phyloP scores from a whole-genome alignment of 2,329 filamentous ascomycete genomes.

The Zalaria obscura region DNA sequence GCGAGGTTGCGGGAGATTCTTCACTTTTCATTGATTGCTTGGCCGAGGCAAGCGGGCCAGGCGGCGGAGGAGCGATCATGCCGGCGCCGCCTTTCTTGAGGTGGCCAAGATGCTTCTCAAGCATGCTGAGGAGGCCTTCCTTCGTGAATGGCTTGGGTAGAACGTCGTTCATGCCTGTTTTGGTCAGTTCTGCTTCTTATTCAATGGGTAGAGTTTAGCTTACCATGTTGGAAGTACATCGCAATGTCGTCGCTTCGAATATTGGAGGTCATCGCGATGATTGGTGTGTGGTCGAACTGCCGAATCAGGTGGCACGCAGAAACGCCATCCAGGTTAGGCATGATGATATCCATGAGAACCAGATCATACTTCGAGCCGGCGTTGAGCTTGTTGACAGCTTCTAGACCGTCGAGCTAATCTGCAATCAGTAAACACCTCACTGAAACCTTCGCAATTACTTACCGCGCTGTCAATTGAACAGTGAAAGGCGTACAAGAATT shows the following conservation, averaged over 20 bases:
- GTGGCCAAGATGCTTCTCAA: conserved; percentile 79
- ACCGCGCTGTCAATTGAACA: conserved; percentile 50
- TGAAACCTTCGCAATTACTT: conserved; percentile 18
- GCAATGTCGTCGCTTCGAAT: conserved; percentile 93
- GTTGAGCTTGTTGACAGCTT: conserved; percentile 79
- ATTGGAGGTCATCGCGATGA: conserved; percentile 98
- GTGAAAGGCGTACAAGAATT: conserved; percentile 51
- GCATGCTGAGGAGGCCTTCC: conserved; percentile 61
- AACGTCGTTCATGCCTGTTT: conserved; percentile 86
- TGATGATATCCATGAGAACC: conserved; percentile 56
- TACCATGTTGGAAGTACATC: conserved; percentile 94
- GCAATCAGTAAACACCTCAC: conserved; percentile 13
- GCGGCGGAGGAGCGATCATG: conserved; percentile 34
- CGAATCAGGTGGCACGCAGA: conserved; percentile 89
- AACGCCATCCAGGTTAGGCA: conserved; percentile 91
- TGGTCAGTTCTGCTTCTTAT: conserved; percentile 2
- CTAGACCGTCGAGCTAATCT: conserved; percentile 63
- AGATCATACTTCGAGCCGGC: conserved; percentile 49
- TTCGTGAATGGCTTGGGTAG: conserved; percentile 93
- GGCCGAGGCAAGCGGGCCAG: conserved; percentile 35
- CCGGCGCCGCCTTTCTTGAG: conserved; percentile 46
- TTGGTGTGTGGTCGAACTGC: conserved; percentile 71
- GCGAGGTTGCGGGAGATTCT: conserved; percentile 47
- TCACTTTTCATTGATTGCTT: conserved; percentile 47
- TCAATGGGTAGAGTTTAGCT: conserved; percentile 18